Evolutionary conservation across 1,284 basidiomycete species (phyloP).

Genomic region (Exobasidium cylindrosporum): DNA sequence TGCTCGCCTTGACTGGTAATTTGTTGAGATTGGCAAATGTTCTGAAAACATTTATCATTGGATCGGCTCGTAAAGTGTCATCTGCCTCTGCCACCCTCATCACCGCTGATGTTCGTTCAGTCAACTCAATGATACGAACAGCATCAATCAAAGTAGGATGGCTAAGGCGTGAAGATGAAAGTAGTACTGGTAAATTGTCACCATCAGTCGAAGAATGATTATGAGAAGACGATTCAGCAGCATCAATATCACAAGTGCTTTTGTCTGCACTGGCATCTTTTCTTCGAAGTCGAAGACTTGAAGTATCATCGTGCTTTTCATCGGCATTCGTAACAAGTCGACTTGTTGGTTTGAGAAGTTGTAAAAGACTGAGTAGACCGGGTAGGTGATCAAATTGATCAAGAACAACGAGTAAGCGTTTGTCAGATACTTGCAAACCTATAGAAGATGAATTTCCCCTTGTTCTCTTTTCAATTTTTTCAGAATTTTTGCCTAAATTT

Average conservation of each 20-base stretch:
- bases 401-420: constrained; percentile 77
- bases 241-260: not conserved
- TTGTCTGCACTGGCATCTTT: not conserved
- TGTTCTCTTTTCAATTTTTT: constrained; percentile 14
- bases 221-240: not conserved
- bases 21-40: constrained; percentile 75
- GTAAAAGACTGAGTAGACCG: constrained; percentile 60
- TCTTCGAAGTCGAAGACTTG: not conserved
- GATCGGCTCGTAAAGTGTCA: constrained; percentile 68
- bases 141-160: constrained; percentile 29
- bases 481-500: constrained; percentile 14
- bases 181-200: not conserved
- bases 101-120: constrained; percentile 79
- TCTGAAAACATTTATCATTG: constrained; percentile 74
- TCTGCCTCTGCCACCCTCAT: constrained; percentile 74
- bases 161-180: not conserved
- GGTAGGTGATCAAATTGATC: constrained; percentile 82
- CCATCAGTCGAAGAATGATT: not conserved
- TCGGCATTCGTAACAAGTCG: not conserved
- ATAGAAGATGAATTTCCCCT: not conserved
- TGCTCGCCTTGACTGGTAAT: constrained; percentile 63
- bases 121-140: constrained; percentile 64
- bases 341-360: constrained; percentile 58
- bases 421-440: not conserved
- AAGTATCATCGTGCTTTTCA: not conserved